Base-by-base conservation (phyloP, 768 basidiomycete genomes). In the Boletus patriciae region DNA sequence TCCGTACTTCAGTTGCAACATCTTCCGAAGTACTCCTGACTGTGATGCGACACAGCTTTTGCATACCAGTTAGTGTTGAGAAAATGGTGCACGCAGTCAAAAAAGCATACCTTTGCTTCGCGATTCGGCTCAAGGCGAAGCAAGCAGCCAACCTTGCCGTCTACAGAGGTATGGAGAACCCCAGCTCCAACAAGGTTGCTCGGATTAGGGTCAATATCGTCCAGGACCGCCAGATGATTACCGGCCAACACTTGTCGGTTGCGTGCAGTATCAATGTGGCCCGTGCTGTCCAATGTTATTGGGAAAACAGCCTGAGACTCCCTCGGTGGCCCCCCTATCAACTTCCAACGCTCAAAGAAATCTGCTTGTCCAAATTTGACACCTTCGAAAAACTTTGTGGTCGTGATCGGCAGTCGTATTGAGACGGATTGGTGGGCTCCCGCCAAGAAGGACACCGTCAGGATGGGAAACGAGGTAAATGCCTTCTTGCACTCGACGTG, bases 321-420 rank as follows among this genome's bases (percentile, higher is more conserved):
- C 48, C 95, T 83, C 29, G 97, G 97, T 13, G 93, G 80, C 1
- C 97, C 97, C 8, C 97, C 97, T 50, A 98, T 98, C 63, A 97
- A 75, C 72, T 94, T 95, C 97, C 97, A 99, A 50, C 97, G 80
- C 72, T 98, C 95, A 74, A 98, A 99, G 80, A 98, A 99, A 63
- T 97, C 92, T 1, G 82, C 75, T 58, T 83, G 79, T 12, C 83
- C 85, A 34, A 99, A 82, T 65, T 86, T 88, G 61, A 98, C 95
- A 25, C 92, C 90, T 67, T 97, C 96, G 54, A 98, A 82, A 73
- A 99, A 99, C 72, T 96, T 94, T 40, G 88, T 88, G 54, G 97
- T 66, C 43, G 91, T 83, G 61, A 99, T 84, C 12, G 97, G 97
- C 25, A 99, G 78, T 46, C 86, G 84, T 54, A 98, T 73, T 11